Evolutionary conservation across 805 yeast species (phyloP), one percentile per base, ranked within the genome.

Genomic region (Saccharomycopsis fibuligera): DNA sequence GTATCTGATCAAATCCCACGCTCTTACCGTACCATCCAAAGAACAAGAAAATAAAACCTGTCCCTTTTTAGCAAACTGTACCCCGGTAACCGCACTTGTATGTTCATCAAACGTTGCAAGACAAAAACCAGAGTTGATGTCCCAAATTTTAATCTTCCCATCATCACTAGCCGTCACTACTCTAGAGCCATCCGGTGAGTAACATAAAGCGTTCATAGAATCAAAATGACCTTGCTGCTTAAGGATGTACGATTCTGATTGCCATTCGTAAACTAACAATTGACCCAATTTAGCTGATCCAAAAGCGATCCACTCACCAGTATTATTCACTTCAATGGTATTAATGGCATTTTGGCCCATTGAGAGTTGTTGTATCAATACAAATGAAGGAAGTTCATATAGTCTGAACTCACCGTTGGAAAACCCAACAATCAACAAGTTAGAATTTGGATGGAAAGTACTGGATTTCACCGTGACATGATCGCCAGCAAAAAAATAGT

Each of bases 151-250:
- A 56, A 93, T 85, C 58, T 90, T 90, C 33, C 99, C 99, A 63
- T 93, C 99, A 61, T 91, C 98, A 1, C 96, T 78, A 2, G 96
- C 97, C 1, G 98, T 91, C 3, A 91, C 93, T 3, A 91, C 74
- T 58, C 88, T 75, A 2, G 95, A 77, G 0, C 98, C 99, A 68
- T 93, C 99, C 0, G 97, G 96, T 0, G 97, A 87, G 60, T 93
- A 93, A 30, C 84, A 78, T 40, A 93, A 62, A 14, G 88, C 74
- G 60, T 88, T 91, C 64, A 89, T 78, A 0, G 96, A 73, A 64
- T 93, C 99, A 61, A 86, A 91, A 66, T 93, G 99, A 22, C 98
- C 97, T 66, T 93, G 99, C 63, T 93, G 99, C 62, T 91, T 90
- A 56, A 93, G 70, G 41, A 93, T 84, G 62, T 91, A 93, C 0